Evolutionary conservation across 495 filamentous ascomycete species (phyloP).

Genomic region (Cryomyces minteri): DNA sequence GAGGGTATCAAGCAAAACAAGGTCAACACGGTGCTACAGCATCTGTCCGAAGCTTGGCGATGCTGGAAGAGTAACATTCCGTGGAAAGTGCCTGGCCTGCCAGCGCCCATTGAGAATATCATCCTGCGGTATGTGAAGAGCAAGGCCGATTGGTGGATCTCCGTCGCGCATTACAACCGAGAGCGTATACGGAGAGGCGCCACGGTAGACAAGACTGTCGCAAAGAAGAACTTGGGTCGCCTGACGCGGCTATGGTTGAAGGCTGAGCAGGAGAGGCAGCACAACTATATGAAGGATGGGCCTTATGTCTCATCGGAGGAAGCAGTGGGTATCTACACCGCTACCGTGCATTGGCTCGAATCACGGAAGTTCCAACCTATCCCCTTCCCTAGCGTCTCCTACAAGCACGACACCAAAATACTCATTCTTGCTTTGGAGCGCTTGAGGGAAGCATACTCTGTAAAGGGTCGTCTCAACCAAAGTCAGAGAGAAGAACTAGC

Average conservation of each 20-base stretch:
- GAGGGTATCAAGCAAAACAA: conserved; percentile 99
- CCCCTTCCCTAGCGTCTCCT: conserved; percentile 96
- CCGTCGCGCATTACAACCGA: conserved; percentile 94
- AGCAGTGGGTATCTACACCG: conserved; percentile 96
- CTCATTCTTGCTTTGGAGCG: conserved; percentile 91
- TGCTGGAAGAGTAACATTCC: conserved; percentile 99
- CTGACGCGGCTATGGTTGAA: conserved; percentile 95
- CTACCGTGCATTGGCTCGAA: conserved; percentile 97
- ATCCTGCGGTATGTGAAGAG: conserved; percentile 96
- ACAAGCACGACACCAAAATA: conserved; percentile 99
- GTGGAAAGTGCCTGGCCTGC: conserved; percentile 94
- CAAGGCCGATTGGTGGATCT: conserved; percentile 99
- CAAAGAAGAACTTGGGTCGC: conserved; percentile 96
- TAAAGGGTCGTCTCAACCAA: conserved; percentile 93
- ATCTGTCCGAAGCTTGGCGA: conserved; percentile 93
- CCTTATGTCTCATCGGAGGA: conserved; percentile 98
- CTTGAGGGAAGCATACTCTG: conserved; percentile 88
- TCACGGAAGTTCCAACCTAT: conserved; percentile 97
- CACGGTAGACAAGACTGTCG: conserved; percentile 96
- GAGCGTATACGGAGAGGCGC: conserved; percentile 91
- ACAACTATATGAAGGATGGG: conserved; percentile 99
- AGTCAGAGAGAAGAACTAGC: conserved; percentile 95
- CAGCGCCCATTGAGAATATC: conserved; percentile 95
- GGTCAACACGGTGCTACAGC: conserved; percentile 93
- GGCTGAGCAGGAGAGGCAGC: conserved; percentile 93